phyloP scores from a whole-genome alignment of 2,329 filamentous ascomycete species.

The Tolypocladium album region DNA sequence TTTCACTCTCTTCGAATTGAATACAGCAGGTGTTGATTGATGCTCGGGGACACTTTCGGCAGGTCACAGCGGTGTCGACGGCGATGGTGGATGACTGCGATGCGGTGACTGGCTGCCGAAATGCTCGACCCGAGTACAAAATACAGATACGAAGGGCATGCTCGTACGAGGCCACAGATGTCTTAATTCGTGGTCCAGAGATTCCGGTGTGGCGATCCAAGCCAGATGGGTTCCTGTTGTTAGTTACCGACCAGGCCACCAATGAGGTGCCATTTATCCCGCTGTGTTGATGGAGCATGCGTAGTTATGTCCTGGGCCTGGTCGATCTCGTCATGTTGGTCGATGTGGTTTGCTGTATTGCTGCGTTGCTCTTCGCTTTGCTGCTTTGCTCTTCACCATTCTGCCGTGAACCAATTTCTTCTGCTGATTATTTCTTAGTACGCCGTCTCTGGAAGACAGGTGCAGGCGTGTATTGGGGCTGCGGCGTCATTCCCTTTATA shows the following conservation, averaged over 20 bases:
- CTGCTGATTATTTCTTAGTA: not conserved
- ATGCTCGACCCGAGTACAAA: not conserved
- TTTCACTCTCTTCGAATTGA: not conserved
- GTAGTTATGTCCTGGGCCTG: not conserved
- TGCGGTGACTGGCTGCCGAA: not conserved
- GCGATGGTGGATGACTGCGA: not conserved
- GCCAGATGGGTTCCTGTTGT: too few species aligned
- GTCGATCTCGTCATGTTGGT: not conserved
- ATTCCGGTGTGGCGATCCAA: too few species aligned
- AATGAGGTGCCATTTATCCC: not conserved
- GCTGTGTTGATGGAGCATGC: not conserved
- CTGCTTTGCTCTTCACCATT: not conserved
- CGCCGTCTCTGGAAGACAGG: not conserved
- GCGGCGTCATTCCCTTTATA: too few species aligned
- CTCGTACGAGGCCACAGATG: too few species aligned
- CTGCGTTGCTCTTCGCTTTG: not conserved
- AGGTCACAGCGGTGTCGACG: not conserved
- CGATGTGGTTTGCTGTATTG: not conserved
- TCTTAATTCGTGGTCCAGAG: not conserved
- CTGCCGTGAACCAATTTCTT: not conserved
- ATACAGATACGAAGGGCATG: not conserved
- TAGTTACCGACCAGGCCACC: not conserved
- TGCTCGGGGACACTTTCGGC: not conserved
- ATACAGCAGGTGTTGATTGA: not conserved
- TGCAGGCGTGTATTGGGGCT: too few species aligned